A percentile compares a stretch with the other conserved stretches of the same genome.
Conservation (phyloP, 2,329 filamentous ascomycete genomes). For the Sporothrix schenckii region DNA sequence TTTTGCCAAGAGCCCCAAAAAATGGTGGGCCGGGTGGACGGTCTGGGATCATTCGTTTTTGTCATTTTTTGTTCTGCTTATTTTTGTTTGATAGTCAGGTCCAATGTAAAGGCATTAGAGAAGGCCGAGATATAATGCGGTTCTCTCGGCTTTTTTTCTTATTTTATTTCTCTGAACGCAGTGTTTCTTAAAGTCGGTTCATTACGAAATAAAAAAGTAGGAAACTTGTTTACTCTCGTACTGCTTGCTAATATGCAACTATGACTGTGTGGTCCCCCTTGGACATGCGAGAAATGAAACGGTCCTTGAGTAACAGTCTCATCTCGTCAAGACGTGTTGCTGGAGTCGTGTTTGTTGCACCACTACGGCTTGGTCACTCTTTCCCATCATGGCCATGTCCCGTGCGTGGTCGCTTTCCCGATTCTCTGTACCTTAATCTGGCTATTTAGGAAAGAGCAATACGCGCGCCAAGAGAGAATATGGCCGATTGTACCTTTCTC, state of each 20-base stretch:
- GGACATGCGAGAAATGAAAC: background rate
- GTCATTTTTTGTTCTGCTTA: background rate
- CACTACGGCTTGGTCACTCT: background rate
- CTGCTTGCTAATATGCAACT: too few species aligned
- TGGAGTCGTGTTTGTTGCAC: slow-evolving; percentile 7
- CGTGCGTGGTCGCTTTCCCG: background rate
- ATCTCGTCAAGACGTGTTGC: background rate
- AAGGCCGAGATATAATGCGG: slow-evolving; percentile 9
- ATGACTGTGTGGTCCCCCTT: background rate
- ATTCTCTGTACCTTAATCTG: slow-evolving; percentile 14
- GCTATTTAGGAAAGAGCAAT: slow-evolving; percentile 19
- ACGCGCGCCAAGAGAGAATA: background rate
- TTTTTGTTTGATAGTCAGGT: background rate
- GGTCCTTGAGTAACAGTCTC: slow-evolving; percentile 4
- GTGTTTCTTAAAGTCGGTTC: background rate
- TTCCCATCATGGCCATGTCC: background rate
- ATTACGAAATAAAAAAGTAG: slow-evolving; percentile 14
- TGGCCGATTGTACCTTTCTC: background rate
- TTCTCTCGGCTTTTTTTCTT: slow-evolving; percentile 3
- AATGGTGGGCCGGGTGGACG: background rate
- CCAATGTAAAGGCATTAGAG: slow-evolving; percentile 9
- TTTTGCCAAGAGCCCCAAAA: slow-evolving; percentile 1
- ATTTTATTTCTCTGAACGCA: slow-evolving; percentile 4
- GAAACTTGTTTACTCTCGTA: background rate
- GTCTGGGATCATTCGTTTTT: slow-evolving; percentile 9